phyloP scores from a whole-genome alignment of 73 alveolate species.

The Paramecium primaurelia region DNA sequence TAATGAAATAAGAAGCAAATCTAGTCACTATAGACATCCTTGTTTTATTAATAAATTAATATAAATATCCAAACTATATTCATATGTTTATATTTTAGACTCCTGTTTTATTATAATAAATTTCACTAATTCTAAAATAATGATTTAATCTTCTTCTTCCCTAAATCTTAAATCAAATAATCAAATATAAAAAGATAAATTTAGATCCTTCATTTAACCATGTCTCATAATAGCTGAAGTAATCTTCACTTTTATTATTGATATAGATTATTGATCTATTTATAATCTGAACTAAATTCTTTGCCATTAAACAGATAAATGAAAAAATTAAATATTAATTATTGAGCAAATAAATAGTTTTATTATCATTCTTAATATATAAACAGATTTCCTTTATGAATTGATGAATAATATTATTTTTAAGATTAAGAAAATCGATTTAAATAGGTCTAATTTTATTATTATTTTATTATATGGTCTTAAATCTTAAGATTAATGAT shows the following conservation, averaged over 20 bases:
- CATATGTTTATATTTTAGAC: not conserved
- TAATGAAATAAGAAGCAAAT: not conserved
- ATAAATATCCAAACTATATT: not conserved
- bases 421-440: too few relatives aligned
- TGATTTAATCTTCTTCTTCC: not conserved
- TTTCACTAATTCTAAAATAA: not conserved
- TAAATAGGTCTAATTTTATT: too few relatives aligned
- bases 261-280: too few relatives aligned
- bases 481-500: not conserved
- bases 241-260: too few relatives aligned
- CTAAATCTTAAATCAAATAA: not conserved
- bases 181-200: not conserved
- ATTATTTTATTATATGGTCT: too few relatives aligned
- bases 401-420: not conserved
- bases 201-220: not conserved
- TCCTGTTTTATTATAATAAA: not conserved
- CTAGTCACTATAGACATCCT: slow-evolving; percentile 19
- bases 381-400: not conserved
- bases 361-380: not conserved
- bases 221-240: not conserved
- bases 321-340: not conserved
- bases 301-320: not conserved
- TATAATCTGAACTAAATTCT: not conserved
- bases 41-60: not conserved
- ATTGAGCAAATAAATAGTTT: not conserved